Base-by-base conservation (phyloP, 2,329 filamentous ascomycete species). In the Exophiala oligosperma region DNA sequence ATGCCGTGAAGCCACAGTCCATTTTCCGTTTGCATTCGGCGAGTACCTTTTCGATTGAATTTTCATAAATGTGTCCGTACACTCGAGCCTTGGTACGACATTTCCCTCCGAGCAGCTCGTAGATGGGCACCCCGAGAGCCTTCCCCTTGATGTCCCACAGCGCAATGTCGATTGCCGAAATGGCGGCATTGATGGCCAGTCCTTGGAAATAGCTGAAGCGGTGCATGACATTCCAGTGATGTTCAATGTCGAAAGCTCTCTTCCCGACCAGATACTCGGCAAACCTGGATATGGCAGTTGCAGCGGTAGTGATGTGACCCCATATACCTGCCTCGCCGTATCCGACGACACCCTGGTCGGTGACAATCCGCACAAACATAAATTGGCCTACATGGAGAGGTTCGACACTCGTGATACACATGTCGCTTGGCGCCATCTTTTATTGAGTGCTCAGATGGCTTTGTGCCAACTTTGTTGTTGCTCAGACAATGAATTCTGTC, bases 31-130 rank as follows among this genome's bases (percentile, higher is more conserved):
- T 43, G 43, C 57, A 59, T 32, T 59, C 57, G 23, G 29, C 57
- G 14, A 59, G 38, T 2, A 92, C 81, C 64, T 91, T 88, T 6
- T 75, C 72, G 0, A 89, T 89, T 3, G 87, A 76, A 64, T 91
- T 88, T 2, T 89, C 89, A 2, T 89, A 89, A 57, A 92, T 91
- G 88, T 89, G 91, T 12, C 85, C 85, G 67, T 90, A 90, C 0
- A 90, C 87, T 60, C 84, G 82, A 7, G 88, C 74, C 64, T 84
- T 85, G 57, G 84, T 76, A 37, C 88, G 79, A 1, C 92, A 70
- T 51, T 89, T 89, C 1, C 89, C 89, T 3, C 89, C 89, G 0
- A 92, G 79, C 0, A 92, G 77, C 64, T 91, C 82, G 66, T 91
- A 86, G 48, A 92, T 81, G 0, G 89, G 89, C 0, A 91, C 84